phyloP scores from a whole-genome alignment of 495 filamentous ascomycete genomes.

The Xylaria acuta region DNA sequence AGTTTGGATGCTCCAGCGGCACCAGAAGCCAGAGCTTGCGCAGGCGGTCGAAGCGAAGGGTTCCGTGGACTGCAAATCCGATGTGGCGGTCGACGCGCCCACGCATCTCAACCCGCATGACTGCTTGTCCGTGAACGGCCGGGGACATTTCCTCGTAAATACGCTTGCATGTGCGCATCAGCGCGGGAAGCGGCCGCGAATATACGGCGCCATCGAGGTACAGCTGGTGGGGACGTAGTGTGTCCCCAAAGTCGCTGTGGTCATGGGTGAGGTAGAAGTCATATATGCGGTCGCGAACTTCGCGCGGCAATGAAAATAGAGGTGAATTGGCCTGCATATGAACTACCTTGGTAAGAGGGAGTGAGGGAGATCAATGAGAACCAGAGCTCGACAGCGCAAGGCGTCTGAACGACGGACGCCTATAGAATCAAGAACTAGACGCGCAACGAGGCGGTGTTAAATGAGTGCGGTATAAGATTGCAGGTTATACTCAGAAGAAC shows the following conservation, averaged over 20 bases:
- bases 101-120: conserved; percentile 30
- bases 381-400: neutral
- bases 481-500: neutral
- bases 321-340: conserved; percentile 31
- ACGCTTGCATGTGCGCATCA: conserved; percentile 36
- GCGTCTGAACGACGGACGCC: neutral
- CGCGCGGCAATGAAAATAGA: conserved; percentile 35
- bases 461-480: neutral
- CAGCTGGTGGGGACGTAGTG: conserved; percentile 33
- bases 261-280: conserved; percentile 36
- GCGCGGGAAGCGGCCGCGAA: conserved; percentile 29
- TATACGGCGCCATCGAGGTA: conserved; percentile 31
- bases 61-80: conserved; percentile 34
- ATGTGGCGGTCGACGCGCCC: conserved; percentile 31
- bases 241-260: conserved; percentile 35
- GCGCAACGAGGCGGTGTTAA: neutral
- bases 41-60: conserved; percentile 35
- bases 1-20: conserved; percentile 37
- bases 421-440: neutral
- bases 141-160: conserved; percentile 32
- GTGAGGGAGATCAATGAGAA: neutral
- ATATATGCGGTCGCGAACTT: conserved; percentile 42
- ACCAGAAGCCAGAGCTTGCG: conserved; percentile 35
- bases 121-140: conserved; percentile 32
- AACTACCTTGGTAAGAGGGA: neutral